Conservation (phyloP, 352 stramenopile genomes). For the Phytophthora sp. region DNA sequence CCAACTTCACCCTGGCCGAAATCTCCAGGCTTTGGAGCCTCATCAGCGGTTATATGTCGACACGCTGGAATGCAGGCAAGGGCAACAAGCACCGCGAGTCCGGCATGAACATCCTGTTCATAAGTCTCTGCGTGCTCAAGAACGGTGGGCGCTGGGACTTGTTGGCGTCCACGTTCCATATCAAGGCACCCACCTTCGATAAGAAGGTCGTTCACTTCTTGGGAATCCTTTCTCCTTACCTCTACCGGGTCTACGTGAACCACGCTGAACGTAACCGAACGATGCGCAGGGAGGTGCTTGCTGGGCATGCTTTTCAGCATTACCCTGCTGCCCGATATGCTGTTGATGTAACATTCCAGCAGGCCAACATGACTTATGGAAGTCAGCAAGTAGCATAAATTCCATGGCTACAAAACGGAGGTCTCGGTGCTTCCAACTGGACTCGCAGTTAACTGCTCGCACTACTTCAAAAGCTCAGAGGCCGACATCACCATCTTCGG, state of each 20-base stretch:
- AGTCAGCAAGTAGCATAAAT: slow-evolving; percentile 11
- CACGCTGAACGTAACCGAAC: background rate
- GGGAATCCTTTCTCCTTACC: background rate
- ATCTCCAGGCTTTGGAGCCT: background rate
- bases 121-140: background rate
- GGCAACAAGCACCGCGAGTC: background rate
- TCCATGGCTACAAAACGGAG: slow-evolving; percentile 10
- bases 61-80: background rate
- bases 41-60: background rate
- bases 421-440: slow-evolving; percentile 11
- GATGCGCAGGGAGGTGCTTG: background rate
- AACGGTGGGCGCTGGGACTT: background rate
- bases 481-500: slow-evolving; percentile 9
- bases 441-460: background rate
- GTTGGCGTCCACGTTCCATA: background rate
- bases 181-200: background rate
- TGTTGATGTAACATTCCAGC: slow-evolving; percentile 1
- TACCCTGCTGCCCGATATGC: slow-evolving; percentile 6
- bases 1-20: background rate
- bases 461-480: background rate
- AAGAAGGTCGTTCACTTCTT: background rate
- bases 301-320: background rate
- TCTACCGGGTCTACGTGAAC: slow-evolving; percentile 1
- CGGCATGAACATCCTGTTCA: background rate
- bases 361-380: background rate